These are phyloP conservation scores for Lentinula lateritia DNA, from an alignment of 768 basidiomycete species.

Conservation along the genomic window DNA sequence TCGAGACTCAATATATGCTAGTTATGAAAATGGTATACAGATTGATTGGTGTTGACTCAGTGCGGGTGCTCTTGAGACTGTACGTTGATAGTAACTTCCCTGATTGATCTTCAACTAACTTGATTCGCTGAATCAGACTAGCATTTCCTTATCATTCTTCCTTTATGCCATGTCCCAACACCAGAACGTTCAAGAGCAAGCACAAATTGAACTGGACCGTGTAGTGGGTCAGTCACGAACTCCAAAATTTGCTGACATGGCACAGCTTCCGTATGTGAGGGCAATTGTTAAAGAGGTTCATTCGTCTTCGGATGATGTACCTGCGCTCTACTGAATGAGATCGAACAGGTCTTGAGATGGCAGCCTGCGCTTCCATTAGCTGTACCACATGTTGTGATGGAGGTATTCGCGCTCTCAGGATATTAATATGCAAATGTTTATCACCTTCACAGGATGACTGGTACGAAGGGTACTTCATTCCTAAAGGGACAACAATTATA, in stretches of 20 bases:
- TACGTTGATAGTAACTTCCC: neutral
- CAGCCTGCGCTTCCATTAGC: neutral
- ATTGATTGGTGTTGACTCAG: neutral
- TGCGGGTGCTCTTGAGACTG: neutral
- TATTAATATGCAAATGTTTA: neutral
- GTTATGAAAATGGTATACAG: too few species aligned
- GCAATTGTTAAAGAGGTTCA: conserved; percentile 4
- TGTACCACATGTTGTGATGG: neutral
- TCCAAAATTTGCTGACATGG: conserved; percentile 2
- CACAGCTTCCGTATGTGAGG: neutral
- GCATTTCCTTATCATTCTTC: neutral
- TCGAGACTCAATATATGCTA: neutral
- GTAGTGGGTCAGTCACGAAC: neutral
- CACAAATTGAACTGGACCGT: neutral
- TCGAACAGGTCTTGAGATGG: neutral
- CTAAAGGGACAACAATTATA: neutral
- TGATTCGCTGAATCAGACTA: neutral
- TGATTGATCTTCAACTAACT: too few species aligned
- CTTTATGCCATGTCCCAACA: neutral
- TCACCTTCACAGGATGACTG: neutral
- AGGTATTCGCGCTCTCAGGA: neutral
- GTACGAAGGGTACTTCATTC: conserved; percentile 5
- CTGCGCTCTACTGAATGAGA: too few species aligned
- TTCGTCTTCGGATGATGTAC: neutral
- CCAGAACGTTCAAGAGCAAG: neutral